Evolutionary conservation across 2,329 filamentous ascomycete genomes (phyloP).

Genomic region (Colletotrichum godetiae): DNA sequence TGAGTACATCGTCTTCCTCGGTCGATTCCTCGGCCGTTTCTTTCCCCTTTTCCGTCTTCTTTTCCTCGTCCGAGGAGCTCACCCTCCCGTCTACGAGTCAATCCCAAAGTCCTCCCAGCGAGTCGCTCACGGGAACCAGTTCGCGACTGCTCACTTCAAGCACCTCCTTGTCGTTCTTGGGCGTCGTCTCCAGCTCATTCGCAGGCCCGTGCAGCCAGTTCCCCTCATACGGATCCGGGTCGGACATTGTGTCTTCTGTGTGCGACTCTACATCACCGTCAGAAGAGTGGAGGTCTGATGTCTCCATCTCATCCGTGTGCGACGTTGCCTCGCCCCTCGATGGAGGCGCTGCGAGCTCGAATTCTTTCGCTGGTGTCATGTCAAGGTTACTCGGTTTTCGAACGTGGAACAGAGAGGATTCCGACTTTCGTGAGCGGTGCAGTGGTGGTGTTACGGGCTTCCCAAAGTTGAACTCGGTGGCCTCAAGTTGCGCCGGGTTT

Average conservation of each 20-base stretch:
- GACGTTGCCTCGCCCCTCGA: slow-evolving; percentile 28
- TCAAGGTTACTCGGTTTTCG: background rate
- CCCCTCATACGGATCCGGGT: slow-evolving; percentile 32
- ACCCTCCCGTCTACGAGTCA: slow-evolving; percentile 39
- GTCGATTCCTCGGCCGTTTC: background rate
- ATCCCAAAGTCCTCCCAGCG: slow-evolving; percentile 34
- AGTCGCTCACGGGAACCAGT: slow-evolving; percentile 18
- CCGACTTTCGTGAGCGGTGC: slow-evolving; percentile 24
- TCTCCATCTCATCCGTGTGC: slow-evolving; percentile 34
- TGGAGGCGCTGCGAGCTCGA: background rate
- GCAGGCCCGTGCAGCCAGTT: slow-evolving; percentile 21
- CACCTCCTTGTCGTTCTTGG: slow-evolving; percentile 6
- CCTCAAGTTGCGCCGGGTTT: slow-evolving; percentile 39
- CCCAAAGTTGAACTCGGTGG: slow-evolving; percentile 38
- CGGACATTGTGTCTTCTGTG: slow-evolving; percentile 34
- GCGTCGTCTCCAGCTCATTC: background rate
- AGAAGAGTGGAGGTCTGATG: slow-evolving; percentile 36
- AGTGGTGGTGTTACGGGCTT: slow-evolving; percentile 30
- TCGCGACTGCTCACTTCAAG: slow-evolving; percentile 24
- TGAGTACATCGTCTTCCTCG: slow-evolving; percentile 27
- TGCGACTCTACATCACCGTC: slow-evolving; percentile 35
- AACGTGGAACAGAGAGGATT: slow-evolving; percentile 12
- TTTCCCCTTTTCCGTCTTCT: slow-evolving; percentile 18
- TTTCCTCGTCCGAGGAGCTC: slow-evolving; percentile 38
- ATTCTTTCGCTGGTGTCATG: slow-evolving; percentile 24